Conservation (phyloP, 208 protist species). For the Leishmania major region DNA sequence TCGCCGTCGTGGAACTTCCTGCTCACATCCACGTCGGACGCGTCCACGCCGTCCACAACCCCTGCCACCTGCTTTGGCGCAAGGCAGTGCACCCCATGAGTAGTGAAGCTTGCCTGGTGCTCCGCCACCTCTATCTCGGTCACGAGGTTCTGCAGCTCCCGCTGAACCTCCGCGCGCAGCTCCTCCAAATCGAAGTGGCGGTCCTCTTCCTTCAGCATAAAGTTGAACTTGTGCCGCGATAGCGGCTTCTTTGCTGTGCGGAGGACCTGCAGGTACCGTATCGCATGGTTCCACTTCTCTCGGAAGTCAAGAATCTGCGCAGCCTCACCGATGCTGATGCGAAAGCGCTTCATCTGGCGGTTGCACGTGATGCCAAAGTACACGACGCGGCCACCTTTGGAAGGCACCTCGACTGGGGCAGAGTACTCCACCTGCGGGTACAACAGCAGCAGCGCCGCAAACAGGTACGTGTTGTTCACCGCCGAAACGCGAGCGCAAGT, state of each 20-base stretch:
- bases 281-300: slow-evolving; percentile 60
- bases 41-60: slow-evolving; percentile 35
- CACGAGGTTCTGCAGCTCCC: slow-evolving; percentile 67
- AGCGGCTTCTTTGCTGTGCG: slow-evolving; percentile 65
- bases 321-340: slow-evolving; percentile 69
- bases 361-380: slow-evolving; percentile 90
- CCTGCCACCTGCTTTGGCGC: slow-evolving; percentile 42
- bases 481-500: slow-evolving; percentile 57
- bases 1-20: slow-evolving; percentile 62
- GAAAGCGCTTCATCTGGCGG: slow-evolving; percentile 86
- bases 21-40: slow-evolving; percentile 70
- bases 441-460: slow-evolving; percentile 79
- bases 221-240: slow-evolving; percentile 64
- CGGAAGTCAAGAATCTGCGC: slow-evolving; percentile 85
- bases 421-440: slow-evolving; percentile 88
- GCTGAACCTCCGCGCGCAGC: slow-evolving; percentile 61
- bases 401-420: slow-evolving; percentile 50
- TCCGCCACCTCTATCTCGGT: slow-evolving; percentile 79
- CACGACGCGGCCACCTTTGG: slow-evolving; percentile 53
- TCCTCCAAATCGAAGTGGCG: slow-evolving; percentile 69
- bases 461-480: slow-evolving; percentile 77
- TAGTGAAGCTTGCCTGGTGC: slow-evolving; percentile 83
- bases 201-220: slow-evolving; percentile 73
- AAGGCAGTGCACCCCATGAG: slow-evolving; percentile 64
- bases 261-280: slow-evolving; percentile 80